Evolutionary conservation across 371 early-diverging fungal species (phyloP), one percentile per base, ranked within the genome.

Genomic region (Rhizopus delemar): DNA sequence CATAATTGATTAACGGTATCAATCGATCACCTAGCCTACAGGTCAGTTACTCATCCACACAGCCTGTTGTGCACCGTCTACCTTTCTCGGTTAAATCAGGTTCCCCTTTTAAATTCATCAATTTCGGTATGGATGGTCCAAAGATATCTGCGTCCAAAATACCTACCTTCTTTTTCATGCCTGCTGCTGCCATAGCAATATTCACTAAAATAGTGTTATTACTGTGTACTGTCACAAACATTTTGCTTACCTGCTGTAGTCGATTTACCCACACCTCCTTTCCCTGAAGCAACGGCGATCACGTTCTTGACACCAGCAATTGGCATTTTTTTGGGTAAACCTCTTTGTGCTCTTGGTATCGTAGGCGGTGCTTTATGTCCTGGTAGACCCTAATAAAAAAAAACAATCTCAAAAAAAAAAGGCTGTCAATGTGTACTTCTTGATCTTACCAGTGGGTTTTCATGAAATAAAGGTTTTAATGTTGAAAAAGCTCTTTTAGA

Each of bases 101-200:
- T 59, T 89, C 84, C 0, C 88, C 90, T 51, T 74, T 71, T 46
- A 95, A 76, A 57, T 92, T 91, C 90, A 94, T 90, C 71, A 95
- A 78, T 29, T 79, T 71, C 7, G 95, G 94, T 16, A 95, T 86
- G 0, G 93, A 93, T 4, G 95, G 95, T 1, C 95, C 95, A 81
- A 91, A 93, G 34, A 95, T 75, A 74, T 95, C 95, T 0, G 93
- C 93, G 69, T 95, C 95, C 55, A 95, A 73, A n/a, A 95, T 75
- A 16, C 93, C 95, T 4, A 89, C 87, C 4, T 77, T 73, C 45
- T 84, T 69, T 56, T 79, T 75, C 63, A 81, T 74, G 4, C 78
- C 77, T 16, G 89, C 81, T 32, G 91, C 77, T 13, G 90, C 89
- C 13, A 91, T 68, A 4, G 93, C 91, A 50, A 93, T 73, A 65